Base-by-base conservation (phyloP, 1,139 yeast species). In the Candida glucosophila region DNA sequence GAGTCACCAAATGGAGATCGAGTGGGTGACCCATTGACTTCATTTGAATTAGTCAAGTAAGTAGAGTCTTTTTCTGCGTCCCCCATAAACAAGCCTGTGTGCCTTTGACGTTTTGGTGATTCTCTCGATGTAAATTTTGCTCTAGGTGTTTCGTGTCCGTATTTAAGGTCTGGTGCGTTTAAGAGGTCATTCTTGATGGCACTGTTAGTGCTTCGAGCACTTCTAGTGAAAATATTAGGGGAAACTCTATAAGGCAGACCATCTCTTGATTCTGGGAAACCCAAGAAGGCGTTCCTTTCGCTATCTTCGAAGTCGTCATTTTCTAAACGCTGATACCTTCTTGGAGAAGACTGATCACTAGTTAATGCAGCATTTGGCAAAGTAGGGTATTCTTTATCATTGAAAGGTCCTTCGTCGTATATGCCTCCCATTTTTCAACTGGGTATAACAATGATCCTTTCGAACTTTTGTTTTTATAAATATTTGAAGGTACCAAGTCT, bases 21-120 rank as follows among this genome's bases (percentile, higher is more conserved):
- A 21, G 50, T 44, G 11, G 70, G 67, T 2, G 67, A 55, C 3
- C 58, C 58, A 15, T 43, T 40, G 23, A 44, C 35, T 23, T 36
- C 34, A 8, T n/a, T 6, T 13, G 12, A 19, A n/a, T n/a, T n/a
- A n/a, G n/a, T n/a, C n/a, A n/a, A n/a, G n/a, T n/a, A n/a, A 7
- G 12, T 6, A 7, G 8, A n/a, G 10, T 33, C 37, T 14, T 43
- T 48, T 12, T 60, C 62, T 23, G 62, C 67, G 25, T 64, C 65
- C 15, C 62, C 52, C 14, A 69, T 61, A 8, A 68, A 52, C 7
- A 73, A 51, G 9, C 72, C 63, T 3, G 68, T 66, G 26, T 62
- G 63, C 15, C 54, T 58, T 24, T 63, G 63, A 44, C 83, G 68
- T 31, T 61, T 67, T 17, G 90, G 90, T 0, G 86, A 77, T 40